Base-by-base conservation (phyloP, 2,329 filamentous ascomycete genomes). In the Ampelomyces quisqualis region DNA sequence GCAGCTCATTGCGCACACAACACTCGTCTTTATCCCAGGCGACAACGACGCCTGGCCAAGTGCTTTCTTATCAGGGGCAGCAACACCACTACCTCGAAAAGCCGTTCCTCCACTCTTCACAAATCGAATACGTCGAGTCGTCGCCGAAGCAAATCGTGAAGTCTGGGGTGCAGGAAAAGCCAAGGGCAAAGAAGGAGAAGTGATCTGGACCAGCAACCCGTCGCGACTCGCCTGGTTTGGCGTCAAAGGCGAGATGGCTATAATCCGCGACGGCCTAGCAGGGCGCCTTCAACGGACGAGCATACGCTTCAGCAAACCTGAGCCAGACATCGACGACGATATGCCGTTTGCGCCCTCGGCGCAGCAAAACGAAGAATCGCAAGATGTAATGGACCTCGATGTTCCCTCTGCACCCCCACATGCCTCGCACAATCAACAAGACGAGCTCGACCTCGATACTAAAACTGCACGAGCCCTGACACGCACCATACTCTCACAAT, bases 21-120 rank as follows among this genome's bases (percentile, higher is more conserved):
- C 87, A 0, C 95, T 97, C 65, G 76, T 95, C 21, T 95, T 98
- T 62, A 86, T 97, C 0, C 93, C 93, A 0, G 93, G 93, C 20
- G 91, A 97, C 70, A 95, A 96, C 64, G 93, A 98, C 65, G 90
- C 88, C n/a, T 98, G 93, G 93, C 81, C 85, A 4, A 95, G 89
- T 1, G 80, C 90, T 2, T 95, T 95, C 64, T 82, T 81, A 1
- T 84, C 83, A 2, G 88, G 88, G 3, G 84, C 86, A 1, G 81
- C 85, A 0, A 79, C 80, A 1, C 80, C 84, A 0, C 62, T 91
- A 8, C 88, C 88, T 0, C 72, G 85, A 7, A 84, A 85, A 51
- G 71, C 78, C 0, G 79, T 98, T 2, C 93, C 93, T 1, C 86
- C 91, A 5, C 74, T 96, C 55, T 98, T 98, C 70, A 97, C 91